Evolutionary conservation across 192 early-diverging fungal genomes (phyloP).

Genomic region (Fimicolochytrium jonesii): DNA sequence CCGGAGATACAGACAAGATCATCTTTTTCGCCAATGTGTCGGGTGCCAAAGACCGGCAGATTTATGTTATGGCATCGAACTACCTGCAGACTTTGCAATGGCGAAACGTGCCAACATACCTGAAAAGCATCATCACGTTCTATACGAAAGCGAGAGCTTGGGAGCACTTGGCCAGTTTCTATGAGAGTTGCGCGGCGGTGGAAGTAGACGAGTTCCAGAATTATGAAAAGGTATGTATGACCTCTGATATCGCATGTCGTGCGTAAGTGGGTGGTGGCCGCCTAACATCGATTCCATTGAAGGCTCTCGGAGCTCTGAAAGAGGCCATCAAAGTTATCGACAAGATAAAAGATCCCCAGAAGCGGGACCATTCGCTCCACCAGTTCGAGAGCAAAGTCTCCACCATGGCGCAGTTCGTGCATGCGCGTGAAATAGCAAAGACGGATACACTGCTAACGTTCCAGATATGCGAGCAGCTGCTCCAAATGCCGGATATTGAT

Average conservation of each 20-base stretch:
- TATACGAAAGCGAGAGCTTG: conserved; percentile 57
- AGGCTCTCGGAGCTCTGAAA: conserved; percentile 45
- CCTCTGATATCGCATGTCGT: too few relatives aligned
- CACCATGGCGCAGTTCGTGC: conserved; percentile 36
- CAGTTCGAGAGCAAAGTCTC: conserved; percentile 21
- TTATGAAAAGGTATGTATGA: conserved; percentile 56
- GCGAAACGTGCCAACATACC: conserved; percentile 39
- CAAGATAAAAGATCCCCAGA: conserved; percentile 27
- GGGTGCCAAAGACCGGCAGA: conserved; percentile 52
- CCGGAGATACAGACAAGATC: conserved; percentile 53
- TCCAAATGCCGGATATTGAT: conserved; percentile 43
- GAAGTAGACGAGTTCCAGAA: conserved; percentile 62
- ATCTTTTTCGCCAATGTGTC: conserved; percentile 61
- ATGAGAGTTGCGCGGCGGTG: conserved; percentile 52
- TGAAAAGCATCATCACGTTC: conserved; percentile 54
- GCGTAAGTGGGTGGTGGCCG: too few relatives aligned
- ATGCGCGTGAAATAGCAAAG: conserved; percentile 28
- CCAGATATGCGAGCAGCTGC: conserved; percentile 39
- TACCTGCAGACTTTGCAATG: conserved; percentile 56
- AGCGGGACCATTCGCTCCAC: conserved; percentile 5
- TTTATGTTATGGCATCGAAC: conserved; percentile 53
- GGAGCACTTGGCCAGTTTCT: conserved; percentile 45
- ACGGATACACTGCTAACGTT: conserved; percentile 34
- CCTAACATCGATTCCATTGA: too few relatives aligned
- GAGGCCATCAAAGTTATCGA: conserved; percentile 38